Evolutionary conservation across 306 rosid genomes (phyloP).

Genomic region (Fragaria iinumae): DNA sequence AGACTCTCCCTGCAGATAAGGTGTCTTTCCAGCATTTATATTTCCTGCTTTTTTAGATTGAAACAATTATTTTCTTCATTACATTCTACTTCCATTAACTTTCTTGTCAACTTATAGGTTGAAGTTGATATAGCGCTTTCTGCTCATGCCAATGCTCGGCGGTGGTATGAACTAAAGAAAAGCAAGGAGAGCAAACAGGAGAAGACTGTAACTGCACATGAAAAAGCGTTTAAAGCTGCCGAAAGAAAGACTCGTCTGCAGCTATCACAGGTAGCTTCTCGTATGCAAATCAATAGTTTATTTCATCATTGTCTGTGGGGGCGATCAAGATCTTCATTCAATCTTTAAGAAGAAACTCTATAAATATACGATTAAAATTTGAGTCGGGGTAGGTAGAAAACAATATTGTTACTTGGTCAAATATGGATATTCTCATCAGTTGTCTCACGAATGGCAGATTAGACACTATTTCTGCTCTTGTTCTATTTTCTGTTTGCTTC

Average conservation of each 20-base stretch:
- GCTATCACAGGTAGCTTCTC: conserved; percentile 70
- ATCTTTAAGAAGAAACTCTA: background rate
- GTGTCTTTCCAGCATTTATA: conserved; percentile 37
- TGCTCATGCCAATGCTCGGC: conserved; percentile 94
- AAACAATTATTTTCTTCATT: conserved; percentile 3
- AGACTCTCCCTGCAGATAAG: conserved; percentile 95
- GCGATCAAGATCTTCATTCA: background rate
- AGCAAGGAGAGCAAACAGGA: conserved; percentile 95
- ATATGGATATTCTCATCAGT: background rate
- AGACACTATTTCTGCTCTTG: background rate
- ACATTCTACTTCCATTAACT: background rate
- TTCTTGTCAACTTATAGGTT: conserved; percentile 48
- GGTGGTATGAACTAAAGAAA: conserved; percentile 94
- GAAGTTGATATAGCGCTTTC: conserved; percentile 93
- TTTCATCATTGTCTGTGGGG: background rate
- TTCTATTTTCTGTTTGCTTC: background rate
- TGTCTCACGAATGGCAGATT: conserved; percentile 3
- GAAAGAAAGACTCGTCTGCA: conserved; percentile 95
- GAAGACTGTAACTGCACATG: conserved; percentile 89
- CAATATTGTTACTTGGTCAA: background rate
- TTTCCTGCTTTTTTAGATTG: conserved; percentile 21
- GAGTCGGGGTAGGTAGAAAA: background rate
- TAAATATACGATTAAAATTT: no score
- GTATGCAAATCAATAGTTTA: background rate
- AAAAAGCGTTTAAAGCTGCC: conserved; percentile 94